Evolutionary conservation across 768 basidiomycete genomes (phyloP).

Genomic region (Boletellus emodensis): DNA sequence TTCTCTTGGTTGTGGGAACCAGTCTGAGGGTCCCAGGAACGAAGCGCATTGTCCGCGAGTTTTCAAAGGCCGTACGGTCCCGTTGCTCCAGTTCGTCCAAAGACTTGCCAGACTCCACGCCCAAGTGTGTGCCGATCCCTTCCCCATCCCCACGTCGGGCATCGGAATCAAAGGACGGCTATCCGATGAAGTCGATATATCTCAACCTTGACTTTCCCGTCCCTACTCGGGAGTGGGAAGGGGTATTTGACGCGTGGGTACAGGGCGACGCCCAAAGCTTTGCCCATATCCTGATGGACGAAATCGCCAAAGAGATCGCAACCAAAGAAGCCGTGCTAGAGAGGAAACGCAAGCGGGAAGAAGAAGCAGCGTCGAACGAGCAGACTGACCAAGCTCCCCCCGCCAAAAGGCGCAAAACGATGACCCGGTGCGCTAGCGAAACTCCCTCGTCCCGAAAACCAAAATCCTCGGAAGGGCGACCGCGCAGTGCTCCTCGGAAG

Average conservation of each 20-base stretch:
- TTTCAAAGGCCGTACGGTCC: constrained; percentile 69
- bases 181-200: constrained; percentile 66
- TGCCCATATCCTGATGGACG: constrained; percentile 54
- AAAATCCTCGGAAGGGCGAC: constrained; percentile 24
- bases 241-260: constrained; percentile 86
- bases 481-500: constrained; percentile 28
- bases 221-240: constrained; percentile 83
- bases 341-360: constrained; percentile 55
- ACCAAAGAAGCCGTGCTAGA: constrained; percentile 53
- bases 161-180: constrained; percentile 39
- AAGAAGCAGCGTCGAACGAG: constrained; percentile 33
- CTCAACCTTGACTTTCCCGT: constrained; percentile 86
- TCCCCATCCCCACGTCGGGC: constrained; percentile 45
- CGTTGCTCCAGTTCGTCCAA: constrained; percentile 38
- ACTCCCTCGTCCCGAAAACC: constrained; percentile 17
- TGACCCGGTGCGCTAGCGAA: constrained; percentile 10
- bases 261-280: constrained; percentile 86
- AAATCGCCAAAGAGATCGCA: constrained; percentile 51
- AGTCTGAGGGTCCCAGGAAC: constrained; percentile 87
- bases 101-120: constrained; percentile 23
- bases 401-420: constrained; percentile 25
- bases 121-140: constrained; percentile 39
- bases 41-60: constrained; percentile 86
- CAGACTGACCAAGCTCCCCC: constrained; percentile 14
- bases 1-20: constrained; percentile 87